These are phyloP conservation scores for Eimeria necatrix DNA, from an alignment of 169 alveolate species.

Conservation along the genomic window DNA sequence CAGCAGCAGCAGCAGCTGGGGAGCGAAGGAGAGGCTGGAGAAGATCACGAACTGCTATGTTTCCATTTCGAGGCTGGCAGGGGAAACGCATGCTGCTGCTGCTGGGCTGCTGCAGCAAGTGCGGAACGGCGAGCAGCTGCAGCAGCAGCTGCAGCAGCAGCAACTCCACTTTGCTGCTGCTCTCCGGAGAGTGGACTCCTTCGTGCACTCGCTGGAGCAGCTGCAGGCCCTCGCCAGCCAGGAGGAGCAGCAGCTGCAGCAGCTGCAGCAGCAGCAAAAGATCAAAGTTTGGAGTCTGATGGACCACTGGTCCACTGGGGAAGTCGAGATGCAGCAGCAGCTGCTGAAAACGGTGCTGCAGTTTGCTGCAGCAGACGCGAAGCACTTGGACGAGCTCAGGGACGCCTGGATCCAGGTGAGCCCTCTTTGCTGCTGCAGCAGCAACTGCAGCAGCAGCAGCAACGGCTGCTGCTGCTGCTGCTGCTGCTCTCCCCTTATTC, in stretches of 20 bases:
- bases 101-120: slow-evolving; percentile 47
- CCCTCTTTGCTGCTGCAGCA: neutral
- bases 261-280: slow-evolving; percentile 59
- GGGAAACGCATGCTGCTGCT: slow-evolving; percentile 61
- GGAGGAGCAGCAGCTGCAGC: slow-evolving; percentile 58
- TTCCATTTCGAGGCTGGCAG: slow-evolving; percentile 39
- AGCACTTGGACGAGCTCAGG: slow-evolving; percentile 43
- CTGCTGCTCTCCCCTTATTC: too few species aligned
- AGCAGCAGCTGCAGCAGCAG: slow-evolving; percentile 64
- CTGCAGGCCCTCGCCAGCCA: slow-evolving; percentile 68
- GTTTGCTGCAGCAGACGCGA: slow-evolving; percentile 64
- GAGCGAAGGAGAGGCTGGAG: slow-evolving; percentile 36
- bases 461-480: neutral
- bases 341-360: slow-evolving; percentile 57
- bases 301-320: slow-evolving; percentile 66
- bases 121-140: slow-evolving; percentile 68
- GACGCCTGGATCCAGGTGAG: slow-evolving; percentile 68
- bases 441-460: neutral
- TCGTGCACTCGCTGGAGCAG: slow-evolving; percentile 68
- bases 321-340: slow-evolving; percentile 54
- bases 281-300: slow-evolving; percentile 28
- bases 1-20: slow-evolving; percentile 53
- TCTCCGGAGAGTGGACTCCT: slow-evolving; percentile 51
- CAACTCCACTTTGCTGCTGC: slow-evolving; percentile 69
- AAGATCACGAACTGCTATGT: slow-evolving; percentile 27